Percentiles rank a stretch among this genome's conserved stretches.
Conservation (phyloP, 2,329 filamentous ascomycete genomes). For the Xylaria polymorpha region DNA sequence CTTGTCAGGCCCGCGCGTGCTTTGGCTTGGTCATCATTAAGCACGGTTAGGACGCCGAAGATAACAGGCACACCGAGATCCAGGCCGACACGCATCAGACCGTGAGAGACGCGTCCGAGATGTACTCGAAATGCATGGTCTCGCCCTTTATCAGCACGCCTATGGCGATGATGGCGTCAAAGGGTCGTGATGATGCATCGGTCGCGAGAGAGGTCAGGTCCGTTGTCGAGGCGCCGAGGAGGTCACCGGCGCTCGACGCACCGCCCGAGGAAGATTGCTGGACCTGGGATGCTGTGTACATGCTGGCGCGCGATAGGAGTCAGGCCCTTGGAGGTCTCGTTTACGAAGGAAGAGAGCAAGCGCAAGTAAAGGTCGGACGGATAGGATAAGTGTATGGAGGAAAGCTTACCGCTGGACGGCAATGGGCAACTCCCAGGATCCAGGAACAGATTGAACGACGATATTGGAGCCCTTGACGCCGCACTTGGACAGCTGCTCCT, state of each 20-base stretch:
- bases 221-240: slow-evolving; percentile 75
- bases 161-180: slow-evolving; percentile 94
- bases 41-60: slow-evolving; percentile 89
- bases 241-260: slow-evolving; percentile 76
- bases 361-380: neutral
- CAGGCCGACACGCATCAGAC: slow-evolving; percentile 92
- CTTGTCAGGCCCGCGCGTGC: slow-evolving; percentile 80
- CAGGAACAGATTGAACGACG: slow-evolving; percentile 87
- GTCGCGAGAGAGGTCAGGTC: slow-evolving; percentile 69
- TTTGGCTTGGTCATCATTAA: slow-evolving; percentile 88
- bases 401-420: slow-evolving; percentile 81
- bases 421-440: slow-evolving; percentile 93
- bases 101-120: slow-evolving; percentile 91
- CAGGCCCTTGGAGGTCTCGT: slow-evolving; percentile 7
- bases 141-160: slow-evolving; percentile 98
- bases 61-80: slow-evolving; percentile 90
- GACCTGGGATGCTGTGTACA: slow-evolving; percentile 87
- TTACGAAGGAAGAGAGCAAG: neutral
- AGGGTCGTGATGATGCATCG: slow-evolving; percentile 64
- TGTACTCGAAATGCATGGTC: slow-evolving; percentile 99
- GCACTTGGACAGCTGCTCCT: slow-evolving; percentile 78
- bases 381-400: slow-evolving; percentile 9
- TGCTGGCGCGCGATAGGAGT: slow-evolving; percentile 58
- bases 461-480: slow-evolving; percentile 92
- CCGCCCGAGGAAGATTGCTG: slow-evolving; percentile 75